Conservation (phyloP, 495 filamentous ascomycete species). For the Aspergillus kassunensis region DNA sequence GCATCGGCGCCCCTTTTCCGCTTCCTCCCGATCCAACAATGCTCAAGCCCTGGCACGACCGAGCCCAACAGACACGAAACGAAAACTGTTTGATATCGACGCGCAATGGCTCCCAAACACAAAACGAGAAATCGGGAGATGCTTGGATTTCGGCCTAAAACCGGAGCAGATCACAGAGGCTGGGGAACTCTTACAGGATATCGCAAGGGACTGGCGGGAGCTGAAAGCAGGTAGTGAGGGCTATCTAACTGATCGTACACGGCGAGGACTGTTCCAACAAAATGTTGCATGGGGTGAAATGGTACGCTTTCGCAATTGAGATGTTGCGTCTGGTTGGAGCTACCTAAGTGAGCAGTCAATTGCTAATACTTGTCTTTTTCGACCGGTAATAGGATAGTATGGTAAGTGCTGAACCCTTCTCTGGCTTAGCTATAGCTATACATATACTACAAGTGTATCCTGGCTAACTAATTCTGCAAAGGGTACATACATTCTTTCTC, state of each 20-base stretch:
- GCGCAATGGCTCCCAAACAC: constrained; percentile 75
- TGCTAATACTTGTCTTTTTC: constrained; percentile 14
- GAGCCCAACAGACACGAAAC: constrained; percentile 15
- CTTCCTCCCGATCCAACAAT: constrained; percentile 18
- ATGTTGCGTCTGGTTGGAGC: background rate
- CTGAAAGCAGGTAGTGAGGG: constrained; percentile 77
- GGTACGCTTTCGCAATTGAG: constrained; percentile 48
- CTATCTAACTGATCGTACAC: constrained; percentile 63
- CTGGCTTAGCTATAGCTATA: too few relatives aligned
- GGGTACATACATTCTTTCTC: constrained; percentile 19
- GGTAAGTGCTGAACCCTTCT: constrained; percentile 38
- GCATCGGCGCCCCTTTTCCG: constrained; percentile 22
- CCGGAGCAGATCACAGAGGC: constrained; percentile 58
- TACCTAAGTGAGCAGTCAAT: too few relatives aligned
- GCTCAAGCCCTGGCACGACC: constrained; percentile 6
- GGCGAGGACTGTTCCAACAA: constrained; percentile 65
- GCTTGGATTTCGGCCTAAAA: constrained; percentile 73
- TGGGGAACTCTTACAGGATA: constrained; percentile 52
- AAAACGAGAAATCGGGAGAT: constrained; percentile 71
- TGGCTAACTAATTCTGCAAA: constrained; percentile 12
- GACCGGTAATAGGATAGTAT: constrained; percentile 49
- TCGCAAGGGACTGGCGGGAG: constrained; percentile 73
- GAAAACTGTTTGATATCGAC: constrained; percentile 36
- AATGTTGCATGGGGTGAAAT: constrained; percentile 88
- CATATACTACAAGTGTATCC: background rate